Percentiles rank a stretch among this genome's conserved stretches.
Evolutionary conservation across 2,329 filamentous ascomycete genomes (phyloP).

Genomic region (Helminthosporium solani): DNA sequence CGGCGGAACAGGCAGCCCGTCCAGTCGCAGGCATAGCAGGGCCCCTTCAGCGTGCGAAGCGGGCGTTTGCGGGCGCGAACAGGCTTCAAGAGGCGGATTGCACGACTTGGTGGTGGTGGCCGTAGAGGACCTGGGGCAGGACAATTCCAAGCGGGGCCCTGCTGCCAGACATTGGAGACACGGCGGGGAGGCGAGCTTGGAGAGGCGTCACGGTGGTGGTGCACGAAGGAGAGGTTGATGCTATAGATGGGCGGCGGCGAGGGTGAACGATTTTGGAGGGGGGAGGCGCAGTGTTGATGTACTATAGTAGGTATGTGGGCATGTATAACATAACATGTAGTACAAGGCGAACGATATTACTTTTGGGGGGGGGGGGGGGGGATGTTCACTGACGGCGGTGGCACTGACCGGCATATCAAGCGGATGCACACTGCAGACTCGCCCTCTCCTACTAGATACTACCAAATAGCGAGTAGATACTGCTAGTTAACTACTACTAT

Average conservation of each 20-base stretch:
- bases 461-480: no score
- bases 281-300: not conserved
- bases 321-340: no score
- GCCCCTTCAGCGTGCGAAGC: no score
- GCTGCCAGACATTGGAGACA: constrained; percentile 24
- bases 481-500: no score
- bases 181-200: constrained; percentile 2
- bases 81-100: constrained; percentile 3
- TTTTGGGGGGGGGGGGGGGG: not conserved
- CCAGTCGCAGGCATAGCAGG: no score
- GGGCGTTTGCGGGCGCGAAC: not conserved
- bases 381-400: not conserved
- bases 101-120: constrained; percentile 19
- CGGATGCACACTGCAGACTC: no score
- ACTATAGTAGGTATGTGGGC: not conserved
- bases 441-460: no score
- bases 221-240: constrained; percentile 1
- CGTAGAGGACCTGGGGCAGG: constrained; percentile 15
- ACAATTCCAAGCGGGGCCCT: constrained; percentile 22
- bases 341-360: no score
- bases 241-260: not conserved
- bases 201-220: no score
- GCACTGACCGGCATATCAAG: no score
- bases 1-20: no score
- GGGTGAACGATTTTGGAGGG: not conserved